Base-by-base conservation (phyloP, 2,329 filamentous ascomycete species). In the Dactylellina sp. region DNA sequence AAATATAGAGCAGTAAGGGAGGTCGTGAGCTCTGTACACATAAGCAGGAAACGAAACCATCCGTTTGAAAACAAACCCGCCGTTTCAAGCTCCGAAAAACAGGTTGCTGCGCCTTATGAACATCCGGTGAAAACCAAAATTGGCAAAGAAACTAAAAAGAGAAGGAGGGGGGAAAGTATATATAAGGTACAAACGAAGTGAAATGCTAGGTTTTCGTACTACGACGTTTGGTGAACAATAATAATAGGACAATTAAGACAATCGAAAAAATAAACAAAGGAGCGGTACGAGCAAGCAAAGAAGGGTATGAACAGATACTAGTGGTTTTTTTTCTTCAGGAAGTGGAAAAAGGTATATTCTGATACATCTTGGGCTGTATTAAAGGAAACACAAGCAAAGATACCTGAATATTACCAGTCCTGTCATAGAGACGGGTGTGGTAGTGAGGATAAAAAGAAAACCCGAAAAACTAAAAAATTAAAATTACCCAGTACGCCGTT, bases 1-100 rank as follows among this genome's bases (percentile, higher is more conserved):
- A 32, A 47, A 16, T 53, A 63, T 28, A 63, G 44, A 57, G 46
- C 28, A 55, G 49, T 59, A 59, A 22, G 60, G 70, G 61, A 72
- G 70, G 70, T 74, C 70, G 70, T 74, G 55, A 74, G 70, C 70
- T 66, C 70, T 74, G 70, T 74, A 74, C 70, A 74, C 61, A 57
- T 74, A 74, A 61, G 70, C 61, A 65, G 65, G 70, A 62, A 74
- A 74, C 70, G 61, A 66, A 74, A 46, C 61, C 50, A 74, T 74
- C 70, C 70, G 70, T 74, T 50, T 55, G 55, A 66, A 74, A 74
- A 61, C 70, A 66, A 70, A 74, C 61, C 70, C 70, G 70, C 70
- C 70, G 61, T 74, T 74, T 74, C 70, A 74, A 66, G 70, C 70
- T 74, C 70, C 70, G 28, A 66, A 66, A 56, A 74, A 72, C 68